A percentile compares a stretch with the other conserved stretches of the same genome.
phyloP scores from a whole-genome alignment of 2,329 filamentous ascomycete species.

The Sclerotiophoma versabilis region DNA sequence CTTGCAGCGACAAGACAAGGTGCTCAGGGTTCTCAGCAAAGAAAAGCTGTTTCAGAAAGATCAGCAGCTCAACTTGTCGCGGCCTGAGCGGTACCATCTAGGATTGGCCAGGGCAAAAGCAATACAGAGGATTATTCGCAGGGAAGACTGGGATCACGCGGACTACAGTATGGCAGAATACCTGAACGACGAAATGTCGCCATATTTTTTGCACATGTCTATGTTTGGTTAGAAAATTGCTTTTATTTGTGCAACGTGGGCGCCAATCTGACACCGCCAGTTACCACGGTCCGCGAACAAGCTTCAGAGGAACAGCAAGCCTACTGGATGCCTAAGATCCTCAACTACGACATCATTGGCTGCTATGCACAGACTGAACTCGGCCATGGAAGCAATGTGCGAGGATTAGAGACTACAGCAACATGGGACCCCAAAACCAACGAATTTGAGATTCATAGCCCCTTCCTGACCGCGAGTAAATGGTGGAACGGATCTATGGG shows the following conservation, averaged over 20 bases:
- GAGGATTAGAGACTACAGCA: constrained; percentile 58
- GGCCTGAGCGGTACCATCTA: constrained; percentile 61
- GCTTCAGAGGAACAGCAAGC: constrained; percentile 56
- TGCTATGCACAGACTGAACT: constrained; percentile 62
- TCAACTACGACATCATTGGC: constrained; percentile 59
- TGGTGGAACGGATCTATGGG: constrained; percentile 64
- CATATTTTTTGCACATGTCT: constrained; percentile 59
- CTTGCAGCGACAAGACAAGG: constrained; percentile 55
- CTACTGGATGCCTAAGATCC: constrained; percentile 59
- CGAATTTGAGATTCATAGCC: constrained; percentile 60
- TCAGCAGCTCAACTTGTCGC: constrained; percentile 59
- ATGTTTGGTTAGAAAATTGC: constrained; percentile 55
- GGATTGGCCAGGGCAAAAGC: constrained; percentile 61
- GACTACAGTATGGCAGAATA: constrained; percentile 61
- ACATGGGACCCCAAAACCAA: constrained; percentile 55
- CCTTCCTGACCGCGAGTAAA: constrained; percentile 60
- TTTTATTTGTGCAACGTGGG: constrained; percentile 24
- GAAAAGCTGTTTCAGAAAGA: constrained; percentile 60
- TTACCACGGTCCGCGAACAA: constrained; percentile 59
- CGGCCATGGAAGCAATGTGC: constrained; percentile 61
- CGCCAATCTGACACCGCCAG: constrained; percentile 32
- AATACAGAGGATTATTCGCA: constrained; percentile 55
- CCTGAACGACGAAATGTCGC: constrained; percentile 61
- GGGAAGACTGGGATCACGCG: constrained; percentile 58
- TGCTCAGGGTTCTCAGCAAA: constrained; percentile 54